Evolutionary conservation across 78 protist species (phyloP).

Genomic region (Chrysochromulina parva): DNA sequence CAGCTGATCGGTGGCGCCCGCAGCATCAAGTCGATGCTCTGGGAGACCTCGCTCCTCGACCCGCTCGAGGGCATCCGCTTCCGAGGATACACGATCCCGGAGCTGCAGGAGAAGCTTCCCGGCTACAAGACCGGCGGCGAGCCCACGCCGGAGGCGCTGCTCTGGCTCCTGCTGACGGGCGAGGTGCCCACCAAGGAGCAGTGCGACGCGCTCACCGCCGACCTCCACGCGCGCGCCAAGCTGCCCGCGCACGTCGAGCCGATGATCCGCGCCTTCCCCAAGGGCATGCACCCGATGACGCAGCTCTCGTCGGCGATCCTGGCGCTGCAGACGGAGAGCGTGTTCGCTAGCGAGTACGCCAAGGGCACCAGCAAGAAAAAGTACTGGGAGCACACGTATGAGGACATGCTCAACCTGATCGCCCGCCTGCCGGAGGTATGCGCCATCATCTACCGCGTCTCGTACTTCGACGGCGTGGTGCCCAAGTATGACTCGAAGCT

Average conservation of each 20-base stretch:
- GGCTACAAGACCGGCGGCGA: constrained; percentile 74
- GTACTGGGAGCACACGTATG: constrained; percentile 90
- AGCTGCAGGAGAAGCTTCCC: constrained; percentile 88
- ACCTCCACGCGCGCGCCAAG: not conserved
- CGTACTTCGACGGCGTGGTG: constrained; percentile 61
- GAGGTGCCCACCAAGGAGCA: constrained; percentile 83
- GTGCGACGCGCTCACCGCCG: not conserved
- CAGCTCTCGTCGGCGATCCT: constrained; percentile 77
- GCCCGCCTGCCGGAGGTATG: constrained; percentile 89
- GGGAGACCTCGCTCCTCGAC: constrained; percentile 94
- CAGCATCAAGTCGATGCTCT: constrained; percentile 87
- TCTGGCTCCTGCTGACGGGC: constrained; percentile 95
- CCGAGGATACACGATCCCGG: constrained; percentile 86
- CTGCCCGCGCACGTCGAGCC: constrained; percentile 36
- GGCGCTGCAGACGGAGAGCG: constrained; percentile 1
- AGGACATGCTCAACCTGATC: constrained; percentile 88
- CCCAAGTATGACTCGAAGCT: constrained; percentile 60
- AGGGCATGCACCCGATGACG: constrained; percentile 92
- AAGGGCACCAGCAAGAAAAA: constrained; percentile 60
- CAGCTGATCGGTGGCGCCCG: constrained; percentile 94
- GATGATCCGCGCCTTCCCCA: constrained; percentile 21
- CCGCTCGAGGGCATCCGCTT: constrained; percentile 92
- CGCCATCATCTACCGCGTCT: constrained; percentile 87
- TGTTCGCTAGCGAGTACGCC: not conserved
- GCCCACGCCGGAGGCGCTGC: constrained; percentile 85